Base-by-base conservation (phyloP, 1,284 basidiomycete species). In the Farysia itapuensis region DNA sequence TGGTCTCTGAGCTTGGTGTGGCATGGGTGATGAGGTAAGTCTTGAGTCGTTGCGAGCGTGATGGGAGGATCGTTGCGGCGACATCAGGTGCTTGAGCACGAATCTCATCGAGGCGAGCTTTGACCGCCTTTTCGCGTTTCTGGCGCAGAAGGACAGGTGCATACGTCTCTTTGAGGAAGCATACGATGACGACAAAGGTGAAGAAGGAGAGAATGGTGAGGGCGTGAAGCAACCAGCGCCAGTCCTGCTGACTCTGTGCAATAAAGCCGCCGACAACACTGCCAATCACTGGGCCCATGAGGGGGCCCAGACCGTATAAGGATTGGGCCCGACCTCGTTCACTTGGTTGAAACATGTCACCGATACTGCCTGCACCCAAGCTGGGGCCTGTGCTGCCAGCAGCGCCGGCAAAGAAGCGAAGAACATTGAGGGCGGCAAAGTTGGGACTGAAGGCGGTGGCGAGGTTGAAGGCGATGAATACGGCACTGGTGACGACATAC, bases 391-490 rank as follows among this genome's bases (percentile, higher is more conserved):
- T 52, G 34, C 48, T 54, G 4, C 70, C 70, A 20, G 54, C 50
- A 1, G 57, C 64, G 19, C 70, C 70, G 4, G 70, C 67, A 11
- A 72, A 43, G 37, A 68, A 63, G 3, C 70, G 51, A 9, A 72
- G 43, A 9, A 69, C 19, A 41, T 43, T 60, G 18, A 64, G 42
- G 7, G 48, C 74, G 49, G 46, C 77, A 74, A 70, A 77, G 40
- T 66, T 77, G 4, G 72, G 59, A 1, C 71, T 43, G 29, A 56
- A 35, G 0, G 74, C 71, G 0, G 67, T 65, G 3, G 67, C 77
- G 26, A 79, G 31, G 34, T 74, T 74, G 52, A 78, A 78, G 11
- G 75, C 25, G 25, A 77, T 58, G 40, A 76, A 79, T 12, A 70
- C 35, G 13, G 65, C 22, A 33, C 58, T 58, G 15, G 66, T 67